phyloP scores from a whole-genome alignment of 768 basidiomycete species.

The Pisolithus sp. region DNA sequence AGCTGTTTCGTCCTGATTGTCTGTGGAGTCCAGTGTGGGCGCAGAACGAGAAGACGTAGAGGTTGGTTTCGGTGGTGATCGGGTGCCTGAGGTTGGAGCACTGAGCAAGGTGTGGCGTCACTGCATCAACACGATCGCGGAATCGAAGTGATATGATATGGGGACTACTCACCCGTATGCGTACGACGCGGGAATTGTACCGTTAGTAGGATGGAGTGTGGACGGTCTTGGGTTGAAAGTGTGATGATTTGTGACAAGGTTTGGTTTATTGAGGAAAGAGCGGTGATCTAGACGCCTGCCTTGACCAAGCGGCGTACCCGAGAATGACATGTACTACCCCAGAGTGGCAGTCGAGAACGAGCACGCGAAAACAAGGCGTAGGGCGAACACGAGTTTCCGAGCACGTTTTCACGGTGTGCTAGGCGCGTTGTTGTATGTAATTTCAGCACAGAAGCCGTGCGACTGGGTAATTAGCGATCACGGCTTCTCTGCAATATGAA shows the following conservation, averaged over 20 bases:
- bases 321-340: conserved; percentile 70
- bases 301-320: conserved; percentile 76
- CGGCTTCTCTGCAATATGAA: not conserved
- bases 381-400: not conserved
- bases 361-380: conserved; percentile 3
- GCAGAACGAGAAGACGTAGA: conserved; percentile 28
- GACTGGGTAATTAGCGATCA: not conserved
- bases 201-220: conserved; percentile 23
- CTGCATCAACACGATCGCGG: conserved; percentile 12
- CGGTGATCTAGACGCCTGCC: conserved; percentile 80
- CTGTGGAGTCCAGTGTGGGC: conserved; percentile 35
- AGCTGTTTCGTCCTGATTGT: conserved; percentile 40
- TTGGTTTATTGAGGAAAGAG: conserved; percentile 63
- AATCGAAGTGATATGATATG: conserved; percentile 8
- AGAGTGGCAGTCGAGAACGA: not conserved
- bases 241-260: conserved; percentile 28
- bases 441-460: not conserved
- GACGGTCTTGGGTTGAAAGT: conserved; percentile 20
- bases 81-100: conserved; percentile 47
- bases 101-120: conserved; percentile 30
- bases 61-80: conserved; percentile 53
- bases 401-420: conserved; percentile 11
- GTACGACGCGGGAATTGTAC: conserved; percentile 53
- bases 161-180: conserved; percentile 54
- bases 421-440: conserved; percentile 1